Percentiles rank a stretch among this genome's conserved stretches.
These are phyloP conservation scores for Biancaea sappan DNA, from an alignment of 306 rosid species.

Conservation along the genomic window DNA sequence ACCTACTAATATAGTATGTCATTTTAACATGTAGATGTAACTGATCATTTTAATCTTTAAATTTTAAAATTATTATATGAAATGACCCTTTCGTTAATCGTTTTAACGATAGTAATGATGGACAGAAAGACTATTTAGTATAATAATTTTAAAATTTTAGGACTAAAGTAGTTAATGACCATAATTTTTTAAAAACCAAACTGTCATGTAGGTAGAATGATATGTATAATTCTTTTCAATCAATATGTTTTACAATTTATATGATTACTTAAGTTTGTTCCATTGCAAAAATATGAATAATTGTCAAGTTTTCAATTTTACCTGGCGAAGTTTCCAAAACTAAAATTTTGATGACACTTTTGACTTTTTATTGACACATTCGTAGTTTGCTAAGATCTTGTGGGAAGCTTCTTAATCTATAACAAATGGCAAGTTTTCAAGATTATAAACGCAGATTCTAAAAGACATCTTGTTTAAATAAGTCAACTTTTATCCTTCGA, in stretches of 20 bases:
- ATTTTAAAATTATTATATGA: too few relatives aligned
- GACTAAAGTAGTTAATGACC: too few relatives aligned
- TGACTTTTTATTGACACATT: neutral
- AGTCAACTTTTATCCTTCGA: neutral
- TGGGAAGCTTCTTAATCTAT: neutral
- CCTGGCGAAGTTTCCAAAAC: neutral
- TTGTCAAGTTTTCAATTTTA: neutral
- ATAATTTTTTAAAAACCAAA: neutral
- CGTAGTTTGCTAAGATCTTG: neutral
- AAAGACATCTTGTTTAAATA: neutral
- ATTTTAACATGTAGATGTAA: too few relatives aligned
- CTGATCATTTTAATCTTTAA: too few relatives aligned
- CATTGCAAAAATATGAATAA: neutral
- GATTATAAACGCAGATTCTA: neutral
- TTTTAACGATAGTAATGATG: too few relatives aligned
- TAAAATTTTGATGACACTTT: neutral
- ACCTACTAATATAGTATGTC: too few relatives aligned
- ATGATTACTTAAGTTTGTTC: neutral
- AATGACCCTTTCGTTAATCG: neutral
- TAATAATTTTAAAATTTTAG: too few relatives aligned
- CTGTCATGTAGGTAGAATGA: neutral
- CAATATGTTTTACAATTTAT: neutral
- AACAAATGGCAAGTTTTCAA: neutral
- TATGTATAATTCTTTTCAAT: neutral
- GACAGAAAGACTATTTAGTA: too few relatives aligned